Base-by-base conservation (phyloP, 2,329 filamentous ascomycete genomes). In the Alternaria postmessia region DNA sequence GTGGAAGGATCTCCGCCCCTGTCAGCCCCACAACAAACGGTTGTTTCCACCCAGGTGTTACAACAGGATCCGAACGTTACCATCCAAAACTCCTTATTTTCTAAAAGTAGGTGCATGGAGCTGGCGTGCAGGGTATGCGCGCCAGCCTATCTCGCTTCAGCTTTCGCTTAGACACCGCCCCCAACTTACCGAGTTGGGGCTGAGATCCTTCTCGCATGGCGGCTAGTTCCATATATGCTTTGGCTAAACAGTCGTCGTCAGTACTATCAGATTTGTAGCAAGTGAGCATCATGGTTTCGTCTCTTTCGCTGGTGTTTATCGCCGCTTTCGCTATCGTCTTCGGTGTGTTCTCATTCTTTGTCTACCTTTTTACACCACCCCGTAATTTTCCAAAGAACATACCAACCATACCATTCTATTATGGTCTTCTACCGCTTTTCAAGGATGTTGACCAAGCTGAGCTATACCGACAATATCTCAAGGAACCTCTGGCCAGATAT, bases 331-430 rank as follows among this genome's bases (percentile, higher is more conserved):
- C 54, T 20, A 46, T 49, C 26, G 47, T 66, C 26, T 67, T 73
- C 39, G 58, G 32, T 36, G 32, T 36, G 11, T 36, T 36, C 12
- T 36, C 32, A 20, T 73, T 73, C 62, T 69, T 68, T 44, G 46
- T 69, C 18, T 66, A 64, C 55, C 69, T 73, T 14, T 72, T 73
- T 38, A 71, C 66, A 22, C 70, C 71, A 14, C 69, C 69, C n/a
- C 54, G 62, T 36, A 59, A 70, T 44, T 72, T 75, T 55, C 66
- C 68, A 18, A 69, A 74, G 43, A 79, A 79, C 49, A 81, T 82
- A 14, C 81, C 81, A 0, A 75, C 79, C 0, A 76, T 83, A 5
- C 81, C 81, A 0, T 81, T 83, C 60, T 83, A 80, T 68, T 80
- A 81, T 9, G 75, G 79, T 1, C 75, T 83, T 7, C 62, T 82